These are phyloP conservation scores for Sporothrix variecibatus DNA, from an alignment of 2,329 filamentous ascomycete species.

Conservation along the genomic window DNA sequence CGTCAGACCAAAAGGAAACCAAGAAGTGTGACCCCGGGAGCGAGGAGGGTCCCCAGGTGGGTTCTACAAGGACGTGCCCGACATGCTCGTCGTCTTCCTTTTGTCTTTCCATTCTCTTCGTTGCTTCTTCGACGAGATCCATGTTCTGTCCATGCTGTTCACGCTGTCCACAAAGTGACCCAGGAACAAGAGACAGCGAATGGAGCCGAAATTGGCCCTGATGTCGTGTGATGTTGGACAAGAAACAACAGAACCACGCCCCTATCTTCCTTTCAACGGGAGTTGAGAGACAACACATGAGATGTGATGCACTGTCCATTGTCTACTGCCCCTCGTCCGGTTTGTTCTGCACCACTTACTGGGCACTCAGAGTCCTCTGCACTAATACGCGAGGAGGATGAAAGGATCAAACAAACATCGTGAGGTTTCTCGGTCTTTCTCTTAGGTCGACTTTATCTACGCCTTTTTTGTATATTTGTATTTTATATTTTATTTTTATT, in stretches of 20 bases:
- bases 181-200: conserved; percentile 11
- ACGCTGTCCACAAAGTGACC: neutral
- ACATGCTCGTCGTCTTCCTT: neutral
- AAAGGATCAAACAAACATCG: neutral
- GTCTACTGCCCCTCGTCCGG: neutral
- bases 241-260: neutral
- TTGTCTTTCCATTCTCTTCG: neutral
- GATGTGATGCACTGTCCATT: neutral
- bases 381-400: conserved; percentile 5
- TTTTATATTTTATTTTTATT: neutral
- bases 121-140: neutral
- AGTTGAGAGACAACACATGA: neutral
- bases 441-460: neutral
- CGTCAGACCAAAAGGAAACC: conserved; percentile 7
- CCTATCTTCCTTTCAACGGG: neutral
- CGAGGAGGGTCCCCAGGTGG: neutral
- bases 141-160: neutral
- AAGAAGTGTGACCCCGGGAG: neutral
- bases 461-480: neutral
- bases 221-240: conserved; percentile 14
- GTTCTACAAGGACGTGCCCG: neutral
- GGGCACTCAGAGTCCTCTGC: neutral
- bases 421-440: neutral
- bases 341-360: neutral
- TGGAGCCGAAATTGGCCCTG: neutral